Conservation (phyloP, 768 basidiomycete genomes). For the Mycena alexandri region DNA sequence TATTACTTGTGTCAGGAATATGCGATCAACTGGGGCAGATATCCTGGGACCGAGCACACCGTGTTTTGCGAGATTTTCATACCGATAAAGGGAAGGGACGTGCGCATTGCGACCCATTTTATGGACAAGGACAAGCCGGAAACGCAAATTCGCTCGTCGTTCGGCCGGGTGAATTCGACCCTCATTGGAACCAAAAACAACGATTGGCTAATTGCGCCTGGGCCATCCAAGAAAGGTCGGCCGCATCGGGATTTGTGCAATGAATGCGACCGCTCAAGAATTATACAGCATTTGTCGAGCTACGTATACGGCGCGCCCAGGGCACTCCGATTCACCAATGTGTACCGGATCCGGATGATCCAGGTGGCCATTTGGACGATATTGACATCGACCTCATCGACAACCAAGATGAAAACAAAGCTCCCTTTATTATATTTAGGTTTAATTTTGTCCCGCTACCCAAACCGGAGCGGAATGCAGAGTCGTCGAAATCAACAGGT, state of each 20-base stretch:
- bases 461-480: not conserved
- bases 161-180: not conserved
- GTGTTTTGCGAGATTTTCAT: constrained; percentile 20
- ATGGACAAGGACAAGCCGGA: constrained; percentile 18
- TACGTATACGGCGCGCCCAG: constrained; percentile 18
- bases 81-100: not conserved
- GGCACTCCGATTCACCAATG: constrained; percentile 11
- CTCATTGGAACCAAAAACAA: not conserved
- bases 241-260: too few species aligned
- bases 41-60: constrained; percentile 18
- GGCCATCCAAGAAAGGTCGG: constrained; percentile 8
- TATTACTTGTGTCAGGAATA: constrained; percentile 5
- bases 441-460: not conserved
- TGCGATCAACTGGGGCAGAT: constrained; percentile 9
- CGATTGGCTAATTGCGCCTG: not conserved
- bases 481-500: constrained; percentile 6
- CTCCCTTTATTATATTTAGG: constrained; percentile 19
- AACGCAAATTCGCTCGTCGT: constrained; percentile 18
- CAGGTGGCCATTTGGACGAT: not conserved
- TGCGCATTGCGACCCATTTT: constrained; percentile 7
- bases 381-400: constrained; percentile 25
- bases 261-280: too few species aligned
- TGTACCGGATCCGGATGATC: not conserved
- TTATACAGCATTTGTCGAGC: not conserved
- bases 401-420: not conserved